phyloP scores from a whole-genome alignment of 2,329 filamentous ascomycete genomes.

The Scedosporium minutisporum region DNA sequence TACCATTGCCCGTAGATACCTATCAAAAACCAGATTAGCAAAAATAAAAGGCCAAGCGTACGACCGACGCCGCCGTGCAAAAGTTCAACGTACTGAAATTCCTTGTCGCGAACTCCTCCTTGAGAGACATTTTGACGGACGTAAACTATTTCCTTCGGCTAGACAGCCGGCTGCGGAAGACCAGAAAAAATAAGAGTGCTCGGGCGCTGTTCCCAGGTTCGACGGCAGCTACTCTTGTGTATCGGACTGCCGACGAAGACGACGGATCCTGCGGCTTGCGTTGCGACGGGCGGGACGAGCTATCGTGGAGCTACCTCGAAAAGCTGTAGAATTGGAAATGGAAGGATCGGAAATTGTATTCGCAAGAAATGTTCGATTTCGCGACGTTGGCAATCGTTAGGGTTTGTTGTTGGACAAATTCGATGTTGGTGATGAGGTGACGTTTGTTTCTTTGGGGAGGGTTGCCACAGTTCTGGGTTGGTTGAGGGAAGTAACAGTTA shows the following conservation, averaged over 20 bases:
- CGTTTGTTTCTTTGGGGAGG: conserved; percentile 2
- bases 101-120: conserved; percentile 61
- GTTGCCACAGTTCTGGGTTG: background rate
- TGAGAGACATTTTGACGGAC: conserved; percentile 52
- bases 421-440: conserved; percentile 1
- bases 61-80: background rate
- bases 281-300: background rate
- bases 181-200: background rate
- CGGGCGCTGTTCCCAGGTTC: background rate
- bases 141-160: background rate
- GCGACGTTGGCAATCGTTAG: background rate
- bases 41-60: background rate
- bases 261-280: background rate
- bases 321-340: background rate
- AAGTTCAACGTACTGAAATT: conserved; percentile 56
- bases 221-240: background rate
- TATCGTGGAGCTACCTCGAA: background rate
- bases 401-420: background rate
- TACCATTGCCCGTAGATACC: conserved; percentile 72
- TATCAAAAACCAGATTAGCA: conserved; percentile 28
- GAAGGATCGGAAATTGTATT: background rate
- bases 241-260: background rate
- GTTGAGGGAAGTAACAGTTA: background rate
- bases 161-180: background rate
- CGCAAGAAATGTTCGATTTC: background rate